Evolutionary conservation across 1,139 yeast species (phyloP).

Genomic region (Blastobotrys apis): DNA sequence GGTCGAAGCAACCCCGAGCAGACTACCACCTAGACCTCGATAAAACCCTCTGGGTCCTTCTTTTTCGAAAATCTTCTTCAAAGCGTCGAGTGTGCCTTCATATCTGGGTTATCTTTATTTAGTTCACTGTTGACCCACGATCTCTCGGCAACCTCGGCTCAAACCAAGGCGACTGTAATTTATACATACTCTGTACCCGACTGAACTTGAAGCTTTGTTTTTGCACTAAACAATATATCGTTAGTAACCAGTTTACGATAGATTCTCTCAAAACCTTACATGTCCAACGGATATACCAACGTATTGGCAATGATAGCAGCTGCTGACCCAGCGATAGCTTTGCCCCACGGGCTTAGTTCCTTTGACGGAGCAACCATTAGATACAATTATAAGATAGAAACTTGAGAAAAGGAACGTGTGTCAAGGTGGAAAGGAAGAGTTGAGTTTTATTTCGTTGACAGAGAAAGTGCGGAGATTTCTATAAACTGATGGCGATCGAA

Average conservation of each 20-base stretch:
- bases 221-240: slow-evolving; percentile 40
- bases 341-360: slow-evolving; percentile 49
- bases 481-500: no score
- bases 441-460: no score
- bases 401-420: background rate
- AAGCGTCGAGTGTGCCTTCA: slow-evolving; percentile 59
- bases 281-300: slow-evolving; percentile 85
- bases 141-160: background rate
- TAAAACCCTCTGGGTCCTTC: slow-evolving; percentile 73
- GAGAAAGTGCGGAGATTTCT: no score
- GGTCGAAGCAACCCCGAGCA: slow-evolving; percentile 72
- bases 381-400: background rate
- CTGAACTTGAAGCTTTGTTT: slow-evolving; percentile 68
- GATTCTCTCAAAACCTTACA: slow-evolving; percentile 32
- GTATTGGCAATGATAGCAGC: slow-evolving; percentile 82
- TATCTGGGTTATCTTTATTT: slow-evolving; percentile 36
- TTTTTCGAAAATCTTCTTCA: slow-evolving; percentile 50
- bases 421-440: no score
- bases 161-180: background rate
- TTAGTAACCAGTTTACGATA: background rate
- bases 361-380: slow-evolving; percentile 17
- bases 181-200: slow-evolving; percentile 17
- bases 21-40: slow-evolving; percentile 66
- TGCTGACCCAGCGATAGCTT: slow-evolving; percentile 79
- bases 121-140: background rate